Evolutionary conservation across 441 rosid genomes (phyloP).

Genomic region (Isatis lusitanica): DNA sequence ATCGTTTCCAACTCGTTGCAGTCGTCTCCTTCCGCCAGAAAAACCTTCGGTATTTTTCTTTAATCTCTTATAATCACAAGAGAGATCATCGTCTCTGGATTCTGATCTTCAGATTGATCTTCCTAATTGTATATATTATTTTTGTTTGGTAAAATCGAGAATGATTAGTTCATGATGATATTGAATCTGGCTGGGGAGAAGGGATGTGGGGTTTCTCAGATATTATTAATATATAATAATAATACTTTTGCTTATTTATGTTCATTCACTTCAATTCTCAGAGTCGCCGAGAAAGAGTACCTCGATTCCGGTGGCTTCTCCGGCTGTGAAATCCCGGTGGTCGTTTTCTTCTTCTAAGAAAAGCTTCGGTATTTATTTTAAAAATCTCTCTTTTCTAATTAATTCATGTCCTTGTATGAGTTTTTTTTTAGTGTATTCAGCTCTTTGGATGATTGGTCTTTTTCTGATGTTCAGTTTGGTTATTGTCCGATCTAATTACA

Average conservation of each 20-base stretch:
- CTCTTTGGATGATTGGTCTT: background rate
- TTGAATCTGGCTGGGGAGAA: slow-evolving; percentile 19
- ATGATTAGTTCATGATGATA: slow-evolving; percentile 31
- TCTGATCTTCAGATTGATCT: background rate
- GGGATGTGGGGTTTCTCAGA: slow-evolving; percentile 24
- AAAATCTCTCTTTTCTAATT: background rate
- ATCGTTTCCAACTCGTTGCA: slow-evolving; percentile 24
- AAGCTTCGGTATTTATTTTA: slow-evolving; percentile 47
- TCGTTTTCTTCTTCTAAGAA: slow-evolving; percentile 46
- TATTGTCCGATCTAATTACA: slow-evolving; percentile 12
- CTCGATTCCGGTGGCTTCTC: slow-evolving; percentile 23
- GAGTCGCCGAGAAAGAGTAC: slow-evolving; percentile 38
- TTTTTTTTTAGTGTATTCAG: background rate
- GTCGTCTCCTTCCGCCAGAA: slow-evolving; percentile 37
- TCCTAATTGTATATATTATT: background rate
- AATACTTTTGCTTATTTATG: background rate
- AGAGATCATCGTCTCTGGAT: background rate
- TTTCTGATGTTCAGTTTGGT: background rate
- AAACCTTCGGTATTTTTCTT: slow-evolving; percentile 44
- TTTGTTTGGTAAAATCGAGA: background rate
- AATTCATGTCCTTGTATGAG: background rate
- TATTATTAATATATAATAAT: background rate
- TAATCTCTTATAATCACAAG: background rate
- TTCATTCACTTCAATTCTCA: background rate
- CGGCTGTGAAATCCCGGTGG: slow-evolving; percentile 43